A percentile compares a stretch with the other conserved stretches of the same genome.
phyloP scores from a whole-genome alignment of 495 filamentous ascomycete genomes.

The Daldinia childiae region DNA sequence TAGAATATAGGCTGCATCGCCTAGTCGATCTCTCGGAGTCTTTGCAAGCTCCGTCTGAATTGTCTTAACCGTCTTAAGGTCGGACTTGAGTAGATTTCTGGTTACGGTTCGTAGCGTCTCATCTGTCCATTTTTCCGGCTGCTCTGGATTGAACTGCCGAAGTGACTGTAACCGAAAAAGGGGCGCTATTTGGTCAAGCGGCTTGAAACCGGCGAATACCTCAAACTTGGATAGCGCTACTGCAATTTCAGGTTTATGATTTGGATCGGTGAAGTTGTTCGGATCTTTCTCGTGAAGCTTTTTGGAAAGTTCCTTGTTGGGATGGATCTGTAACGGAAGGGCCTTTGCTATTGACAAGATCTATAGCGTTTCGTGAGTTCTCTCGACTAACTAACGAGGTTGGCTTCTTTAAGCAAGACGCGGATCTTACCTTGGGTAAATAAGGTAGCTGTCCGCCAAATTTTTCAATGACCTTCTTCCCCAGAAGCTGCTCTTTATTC shows the following conservation, averaged over 20 bases:
- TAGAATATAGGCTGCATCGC: constrained; percentile 65
- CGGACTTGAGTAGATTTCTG: constrained; percentile 63
- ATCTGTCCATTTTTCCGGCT: constrained; percentile 63
- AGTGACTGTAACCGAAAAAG: constrained; percentile 64
- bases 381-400: not conserved
- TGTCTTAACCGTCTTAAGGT: constrained; percentile 59
- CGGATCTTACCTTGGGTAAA: constrained; percentile 70
- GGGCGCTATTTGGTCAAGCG: constrained; percentile 65
- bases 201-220: constrained; percentile 81
- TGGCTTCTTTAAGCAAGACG: not conserved
- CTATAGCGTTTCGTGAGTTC: constrained; percentile 41
- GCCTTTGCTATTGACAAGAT: constrained; percentile 82
- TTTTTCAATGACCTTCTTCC: constrained; percentile 67
- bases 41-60: constrained; percentile 61
- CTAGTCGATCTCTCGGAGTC: constrained; percentile 61
- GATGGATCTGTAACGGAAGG: constrained; percentile 83
- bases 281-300: constrained; percentile 72
- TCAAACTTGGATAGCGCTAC: constrained; percentile 80
- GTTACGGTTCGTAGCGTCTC: constrained; percentile 69
- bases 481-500: constrained; percentile 70
- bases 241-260: constrained; percentile 87
- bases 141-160: constrained; percentile 60
- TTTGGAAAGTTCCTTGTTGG: constrained; percentile 70
- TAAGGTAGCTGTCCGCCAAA: constrained; percentile 75
- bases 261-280: constrained; percentile 72